phyloP scores from a whole-genome alignment of 2,329 filamentous ascomycete species.

The Arthroderma sp. region DNA sequence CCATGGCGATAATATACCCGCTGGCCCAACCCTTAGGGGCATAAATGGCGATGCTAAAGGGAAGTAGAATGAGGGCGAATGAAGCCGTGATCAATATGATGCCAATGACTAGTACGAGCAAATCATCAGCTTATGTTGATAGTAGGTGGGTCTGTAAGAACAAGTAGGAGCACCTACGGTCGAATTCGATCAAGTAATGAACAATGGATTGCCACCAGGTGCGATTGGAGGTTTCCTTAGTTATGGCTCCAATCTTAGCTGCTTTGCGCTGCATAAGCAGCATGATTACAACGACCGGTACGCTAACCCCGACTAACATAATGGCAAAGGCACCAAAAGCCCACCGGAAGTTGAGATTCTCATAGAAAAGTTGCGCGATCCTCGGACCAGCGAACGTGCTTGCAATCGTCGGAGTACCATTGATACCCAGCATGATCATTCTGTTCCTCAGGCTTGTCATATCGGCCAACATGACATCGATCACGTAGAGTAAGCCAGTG shows the following conservation, averaged over 20 bases:
- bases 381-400: constrained; percentile 32
- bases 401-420: constrained; percentile 37
- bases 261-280: constrained; percentile 43
- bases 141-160: not conserved
- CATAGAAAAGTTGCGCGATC: constrained; percentile 39
- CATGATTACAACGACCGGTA: constrained; percentile 44
- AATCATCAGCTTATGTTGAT: not conserved
- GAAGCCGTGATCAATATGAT: constrained; percentile 18
- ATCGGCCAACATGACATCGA: constrained; percentile 48
- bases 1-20: constrained; percentile 29
- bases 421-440: constrained; percentile 44
- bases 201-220: constrained; percentile 9
- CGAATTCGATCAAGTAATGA: constrained; percentile 14
- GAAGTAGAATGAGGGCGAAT: constrained; percentile 18
- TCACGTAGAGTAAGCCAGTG: constrained; percentile 40
- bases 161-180: constrained; percentile 6
- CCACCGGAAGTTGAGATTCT: constrained; percentile 46
- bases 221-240: constrained; percentile 6
- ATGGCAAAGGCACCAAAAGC: constrained; percentile 50
- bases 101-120: constrained; percentile 14
- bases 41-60: constrained; percentile 17
- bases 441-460: constrained; percentile 46
- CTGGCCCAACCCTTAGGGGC: constrained; percentile 12
- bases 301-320: constrained; percentile 41
- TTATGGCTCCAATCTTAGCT: constrained; percentile 19